Conservation (phyloP, 805 yeast species). For the Lipomyces mesembrius region DNA sequence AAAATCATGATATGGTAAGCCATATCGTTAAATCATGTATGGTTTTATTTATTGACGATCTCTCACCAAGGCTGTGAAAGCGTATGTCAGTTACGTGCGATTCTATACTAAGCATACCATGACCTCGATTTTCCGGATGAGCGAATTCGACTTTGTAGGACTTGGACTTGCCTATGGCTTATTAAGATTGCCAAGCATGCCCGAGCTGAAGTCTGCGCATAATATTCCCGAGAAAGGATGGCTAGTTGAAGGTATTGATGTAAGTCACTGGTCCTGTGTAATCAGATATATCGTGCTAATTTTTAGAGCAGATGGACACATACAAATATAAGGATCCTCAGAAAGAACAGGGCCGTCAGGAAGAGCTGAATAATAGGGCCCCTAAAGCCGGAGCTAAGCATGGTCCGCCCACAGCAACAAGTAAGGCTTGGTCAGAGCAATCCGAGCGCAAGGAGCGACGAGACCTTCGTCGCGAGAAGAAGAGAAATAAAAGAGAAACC, state of each 20-base stretch:
- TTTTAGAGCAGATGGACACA: constrained; percentile 53
- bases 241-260: constrained; percentile 63
- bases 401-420: constrained; percentile 40
- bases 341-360: constrained; percentile 66
- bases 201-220: constrained; percentile 61
- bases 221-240: constrained; percentile 73
- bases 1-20: constrained; percentile 63
- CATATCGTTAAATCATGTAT: constrained; percentile 26
- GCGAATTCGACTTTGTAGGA: constrained; percentile 69
- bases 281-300: background rate
- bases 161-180: constrained; percentile 79
- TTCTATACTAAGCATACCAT: constrained; percentile 90
- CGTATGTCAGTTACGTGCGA: constrained; percentile 81
- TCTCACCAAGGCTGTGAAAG: constrained; percentile 56
- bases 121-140: constrained; percentile 79
- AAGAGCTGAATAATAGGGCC: constrained; percentile 54
- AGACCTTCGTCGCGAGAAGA: constrained; percentile 66
- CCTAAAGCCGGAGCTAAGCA: constrained; percentile 43
- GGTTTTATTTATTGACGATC: background rate
- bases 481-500: constrained; percentile 62
- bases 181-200: constrained; percentile 89
- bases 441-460: constrained; percentile 64
- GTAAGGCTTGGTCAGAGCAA: constrained; percentile 80
- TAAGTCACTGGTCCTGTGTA: constrained; percentile 6
- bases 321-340: constrained; percentile 66